Evolutionary conservation across 148 eudicot genomes (phyloP).

Genomic region (Rhododendron henanense): DNA sequence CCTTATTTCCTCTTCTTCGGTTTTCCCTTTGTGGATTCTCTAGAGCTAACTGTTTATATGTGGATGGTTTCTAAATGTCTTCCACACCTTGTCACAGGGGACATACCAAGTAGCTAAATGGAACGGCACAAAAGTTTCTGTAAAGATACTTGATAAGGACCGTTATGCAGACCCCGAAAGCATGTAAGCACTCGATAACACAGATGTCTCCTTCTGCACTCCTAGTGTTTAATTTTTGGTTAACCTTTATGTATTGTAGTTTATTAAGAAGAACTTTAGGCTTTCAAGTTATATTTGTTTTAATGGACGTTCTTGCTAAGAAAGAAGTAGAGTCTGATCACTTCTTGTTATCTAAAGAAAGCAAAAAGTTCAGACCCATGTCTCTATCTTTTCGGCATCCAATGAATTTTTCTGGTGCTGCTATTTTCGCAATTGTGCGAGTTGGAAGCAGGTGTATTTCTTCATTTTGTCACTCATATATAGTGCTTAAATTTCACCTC

Average conservation of each 20-base stretch:
- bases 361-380: background rate
- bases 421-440: background rate
- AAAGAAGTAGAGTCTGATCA: background rate
- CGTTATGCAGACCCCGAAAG: conserved; percentile 82
- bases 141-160: conserved; percentile 96
- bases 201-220: background rate
- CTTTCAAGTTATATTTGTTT: background rate
- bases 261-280: background rate
- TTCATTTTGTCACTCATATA: background rate
- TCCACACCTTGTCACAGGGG: conserved; percentile 51
- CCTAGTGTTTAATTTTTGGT: background rate
- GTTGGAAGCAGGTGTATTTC: background rate
- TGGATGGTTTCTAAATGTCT: background rate
- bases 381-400: background rate
- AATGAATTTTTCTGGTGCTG: conserved; percentile 1
- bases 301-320: background rate
- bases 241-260: background rate
- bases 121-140: conserved; percentile 98
- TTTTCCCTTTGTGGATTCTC: background rate
- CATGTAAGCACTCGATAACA: conserved; percentile 46
- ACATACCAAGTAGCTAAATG: conserved; percentile 93
- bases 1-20: background rate
- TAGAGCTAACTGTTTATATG: background rate
- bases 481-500: too few relatives aligned
- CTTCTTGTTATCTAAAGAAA: background rate